Base-by-base conservation (phyloP, 305 asterid genomes). In the Fraxinus floribunda region DNA sequence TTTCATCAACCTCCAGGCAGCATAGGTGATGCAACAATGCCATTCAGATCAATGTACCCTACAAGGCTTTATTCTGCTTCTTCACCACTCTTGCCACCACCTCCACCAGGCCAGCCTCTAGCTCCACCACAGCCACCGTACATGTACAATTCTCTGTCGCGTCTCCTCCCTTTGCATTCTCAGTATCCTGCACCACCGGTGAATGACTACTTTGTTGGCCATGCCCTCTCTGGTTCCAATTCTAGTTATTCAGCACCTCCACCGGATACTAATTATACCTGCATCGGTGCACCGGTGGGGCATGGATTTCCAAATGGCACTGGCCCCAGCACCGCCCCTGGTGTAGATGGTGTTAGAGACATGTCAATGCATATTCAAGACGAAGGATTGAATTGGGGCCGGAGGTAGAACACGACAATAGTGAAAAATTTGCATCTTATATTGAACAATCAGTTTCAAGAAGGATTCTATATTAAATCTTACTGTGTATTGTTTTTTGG, bases 231-330 rank as follows among this genome's bases (percentile, higher is more conserved):
- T 0, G 84, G 82, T 8, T 0, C 88, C 4, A 83, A 76, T 60
- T 55, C 89, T 7, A 81, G 73, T 80, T 85, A 83, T 41, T 73
- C 78, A 13, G 52, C 82, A 0, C 11, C 89, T 3, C 75, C 87
- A 62, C 77, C n/a, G 80, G 82, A 6, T 34, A 78, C 0, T 29
- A 88, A 86, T 68, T 91, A 93, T 90, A 90, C 95, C 41, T 92
- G 96, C 90, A 83, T 94, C 13, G 97, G 97, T 11, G 97, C 97
- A 8, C 97, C 97, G 68, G 89, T 92, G 82, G 91, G 89, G 34
- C 90, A 83, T 13, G 93, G 91, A 11, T 81, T 81, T 41, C 76
- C 71, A 38, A 72, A 35, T 22, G 75, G 78, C 3, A 62, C 72
- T 13, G 88, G 88, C 36, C 80, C 88, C 36, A 71, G 68, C 52